phyloP scores from a whole-genome alignment of 148 eudicot genomes.

The Bassia scoparia region DNA sequence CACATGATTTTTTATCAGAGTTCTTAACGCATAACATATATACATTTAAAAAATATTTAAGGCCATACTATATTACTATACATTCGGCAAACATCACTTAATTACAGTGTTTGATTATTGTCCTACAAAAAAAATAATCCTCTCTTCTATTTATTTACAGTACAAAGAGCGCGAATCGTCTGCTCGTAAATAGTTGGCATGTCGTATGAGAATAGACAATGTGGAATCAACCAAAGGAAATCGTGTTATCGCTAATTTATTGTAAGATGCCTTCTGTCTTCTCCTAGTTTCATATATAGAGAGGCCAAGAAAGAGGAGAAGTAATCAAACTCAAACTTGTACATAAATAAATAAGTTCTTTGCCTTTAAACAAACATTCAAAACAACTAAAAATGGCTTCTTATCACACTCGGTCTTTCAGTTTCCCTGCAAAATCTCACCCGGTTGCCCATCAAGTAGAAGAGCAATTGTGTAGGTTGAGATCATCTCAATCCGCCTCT shows the following conservation, averaged over 20 bases:
- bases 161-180: neutral
- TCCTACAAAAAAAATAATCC: neutral
- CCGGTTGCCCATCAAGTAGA: conserved; percentile 11
- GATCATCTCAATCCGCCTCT: conserved; percentile 22
- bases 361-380: neutral
- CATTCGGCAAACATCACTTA: too few relatives aligned
- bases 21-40: too few relatives aligned
- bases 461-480: conserved; percentile 24
- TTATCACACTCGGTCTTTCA: conserved; percentile 22
- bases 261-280: neutral
- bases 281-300: neutral
- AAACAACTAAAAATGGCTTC: neutral
- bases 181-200: neutral
- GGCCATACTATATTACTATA: too few relatives aligned
- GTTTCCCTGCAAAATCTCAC: conserved; percentile 11
- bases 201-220: neutral
- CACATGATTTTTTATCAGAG: too few relatives aligned
- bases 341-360: neutral
- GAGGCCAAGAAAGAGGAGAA: neutral
- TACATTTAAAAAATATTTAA: too few relatives aligned
- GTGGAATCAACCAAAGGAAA: neutral
- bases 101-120: too few relatives aligned
- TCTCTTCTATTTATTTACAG: neutral
- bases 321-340: neutral
- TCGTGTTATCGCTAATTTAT: neutral